These are phyloP conservation scores for Fraxinus excelsior DNA, from an alignment of 257 asterid species.

Conservation along the genomic window DNA sequence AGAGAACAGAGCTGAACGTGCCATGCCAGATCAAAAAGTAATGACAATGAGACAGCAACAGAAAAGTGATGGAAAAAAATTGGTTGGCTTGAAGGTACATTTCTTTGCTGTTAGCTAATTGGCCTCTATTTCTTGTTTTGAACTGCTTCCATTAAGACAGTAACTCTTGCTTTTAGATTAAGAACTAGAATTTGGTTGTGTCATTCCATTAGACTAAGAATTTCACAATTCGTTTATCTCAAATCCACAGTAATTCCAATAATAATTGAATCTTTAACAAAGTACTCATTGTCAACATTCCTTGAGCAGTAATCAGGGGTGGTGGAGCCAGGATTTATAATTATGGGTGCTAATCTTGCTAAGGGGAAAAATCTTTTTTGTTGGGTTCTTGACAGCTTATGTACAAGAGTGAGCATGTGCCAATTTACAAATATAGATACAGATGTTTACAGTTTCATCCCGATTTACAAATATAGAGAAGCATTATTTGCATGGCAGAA, in stretches of 20 bases:
- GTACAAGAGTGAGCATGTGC: not conserved
- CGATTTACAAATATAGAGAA: not conserved
- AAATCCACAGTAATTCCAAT: not conserved
- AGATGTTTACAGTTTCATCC: not conserved
- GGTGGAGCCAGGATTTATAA: not conserved
- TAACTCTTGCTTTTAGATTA: not conserved
- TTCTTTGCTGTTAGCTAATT: conserved; percentile 2
- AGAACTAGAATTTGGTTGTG: not conserved
- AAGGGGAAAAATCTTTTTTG: not conserved
- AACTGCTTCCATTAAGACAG: not conserved
- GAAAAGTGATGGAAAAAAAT: conserved; percentile 26
- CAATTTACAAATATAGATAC: not conserved
- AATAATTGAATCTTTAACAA: not conserved
- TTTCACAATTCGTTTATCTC: not conserved
- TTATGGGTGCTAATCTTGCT: not conserved
- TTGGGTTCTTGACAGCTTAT: not conserved
- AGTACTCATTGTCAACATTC: not conserved
- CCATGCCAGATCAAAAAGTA: conserved; percentile 17
- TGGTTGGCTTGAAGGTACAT: conserved; percentile 31
- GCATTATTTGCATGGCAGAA: not conserved
- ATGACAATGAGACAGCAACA: conserved; percentile 23
- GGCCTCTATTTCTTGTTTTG: not conserved
- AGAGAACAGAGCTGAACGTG: conserved; percentile 21
- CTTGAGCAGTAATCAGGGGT: not conserved
- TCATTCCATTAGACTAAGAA: not conserved